Base-by-base conservation (phyloP, 2,329 filamentous ascomycete genomes). In the Chalaropsis ovoidea region DNA sequence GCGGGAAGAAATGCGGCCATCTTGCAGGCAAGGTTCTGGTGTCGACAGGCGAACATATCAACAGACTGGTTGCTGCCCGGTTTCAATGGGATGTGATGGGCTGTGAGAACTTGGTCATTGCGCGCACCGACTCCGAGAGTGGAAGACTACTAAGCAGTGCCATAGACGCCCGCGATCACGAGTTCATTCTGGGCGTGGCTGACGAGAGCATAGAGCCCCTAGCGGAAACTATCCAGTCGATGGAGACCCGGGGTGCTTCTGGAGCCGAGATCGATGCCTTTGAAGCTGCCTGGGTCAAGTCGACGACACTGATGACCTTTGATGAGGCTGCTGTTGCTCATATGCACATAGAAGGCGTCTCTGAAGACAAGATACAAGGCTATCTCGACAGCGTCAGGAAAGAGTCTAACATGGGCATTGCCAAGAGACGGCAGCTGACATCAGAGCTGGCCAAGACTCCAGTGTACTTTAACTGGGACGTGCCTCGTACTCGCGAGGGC, bases 71-170 rank as follows among this genome's bases (percentile, higher is more conserved):
- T 22, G 92, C 94, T 1, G 86, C 93, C 2, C 86, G 94, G 67
- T 96, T 96, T 78, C 94, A 99, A 73, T 99, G 93, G 93, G 94
- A 99, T 72, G 81, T 96, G 71, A 97, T 99, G 93, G 94, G 93
- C 60, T 86, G 85, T 63, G 94, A 99, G 78, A 97, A 95, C 74
- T 81, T 97, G 3, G 85, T 97, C 52, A 94, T 99, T 73, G 94
- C 94, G 2, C 86, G 94, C 67, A 97, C 94, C 1, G 94, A 99
- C 75, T 95, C 91, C 0, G 94, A 97, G 76, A 95, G 90, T 68
- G 94, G 93, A 58, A 92, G 87, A 74, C 82, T 99, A 24, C 81
- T 99, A 65, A 95, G 88, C 67, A 95, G 88, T 68, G 90, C 91
- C 15, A 88, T 99, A 69, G 94, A 99, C 73, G 87, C 91, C 5